These are phyloP conservation scores for Boletus rubescentipes DNA, from an alignment of 768 basidiomycete species.

Conservation along the genomic window DNA sequence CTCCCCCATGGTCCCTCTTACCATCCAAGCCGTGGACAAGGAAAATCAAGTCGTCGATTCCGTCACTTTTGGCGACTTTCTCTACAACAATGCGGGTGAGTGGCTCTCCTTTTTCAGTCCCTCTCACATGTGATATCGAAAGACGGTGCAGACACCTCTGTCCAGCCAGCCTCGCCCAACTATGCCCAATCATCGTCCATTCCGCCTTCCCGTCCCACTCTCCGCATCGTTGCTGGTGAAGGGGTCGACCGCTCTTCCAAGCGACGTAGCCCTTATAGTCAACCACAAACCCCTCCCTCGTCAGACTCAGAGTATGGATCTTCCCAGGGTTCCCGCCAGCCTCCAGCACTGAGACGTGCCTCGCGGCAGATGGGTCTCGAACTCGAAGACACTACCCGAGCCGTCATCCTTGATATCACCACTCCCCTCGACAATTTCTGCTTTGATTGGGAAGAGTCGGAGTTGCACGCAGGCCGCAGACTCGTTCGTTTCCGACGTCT, in stretches of 20 bases:
- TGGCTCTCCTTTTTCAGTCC: not conserved
- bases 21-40: conserved; percentile 61
- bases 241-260: conserved; percentile 29
- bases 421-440: conserved; percentile 57
- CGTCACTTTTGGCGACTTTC: conserved; percentile 70
- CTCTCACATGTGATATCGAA: not conserved
- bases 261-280: conserved; percentile 40
- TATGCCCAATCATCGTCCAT: conserved; percentile 1
- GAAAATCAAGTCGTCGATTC: conserved; percentile 57
- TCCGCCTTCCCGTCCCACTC: conserved; percentile 17
- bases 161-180: not conserved
- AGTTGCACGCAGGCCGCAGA: conserved; percentile 67
- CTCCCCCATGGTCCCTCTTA: conserved; percentile 49
- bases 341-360: conserved; percentile 23
- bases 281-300: conserved; percentile 41
- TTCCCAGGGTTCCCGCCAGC: conserved; percentile 25
- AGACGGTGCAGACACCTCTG: conserved; percentile 6
- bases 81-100: conserved; percentile 54
- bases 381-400: conserved; percentile 46
- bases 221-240: conserved; percentile 31
- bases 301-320: conserved; percentile 39
- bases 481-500: conserved; percentile 84
- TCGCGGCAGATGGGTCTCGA: conserved; percentile 27
- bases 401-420: conserved; percentile 59
- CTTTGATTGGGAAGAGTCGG: conserved; percentile 60